These are phyloP conservation scores for Craterostigma plantagineum DNA, from an alignment of 257 asterid species.

Conservation along the genomic window DNA sequence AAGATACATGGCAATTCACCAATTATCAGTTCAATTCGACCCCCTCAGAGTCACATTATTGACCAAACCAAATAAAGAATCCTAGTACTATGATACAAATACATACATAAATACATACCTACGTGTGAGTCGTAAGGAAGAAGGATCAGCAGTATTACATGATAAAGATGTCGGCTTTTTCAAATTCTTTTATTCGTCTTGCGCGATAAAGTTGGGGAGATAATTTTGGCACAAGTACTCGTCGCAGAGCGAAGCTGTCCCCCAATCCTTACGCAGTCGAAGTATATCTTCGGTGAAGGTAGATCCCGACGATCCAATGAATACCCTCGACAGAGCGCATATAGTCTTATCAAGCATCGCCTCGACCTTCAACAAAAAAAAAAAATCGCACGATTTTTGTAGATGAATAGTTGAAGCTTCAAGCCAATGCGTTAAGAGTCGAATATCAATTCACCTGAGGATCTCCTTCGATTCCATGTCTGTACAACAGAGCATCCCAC, in stretches of 20 bases:
- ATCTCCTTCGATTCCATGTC: slow-evolving; percentile 75
- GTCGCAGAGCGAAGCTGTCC: slow-evolving; percentile 71
- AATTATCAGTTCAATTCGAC: too few relatives aligned
- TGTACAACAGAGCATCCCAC: slow-evolving; percentile 90
- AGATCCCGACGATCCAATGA: slow-evolving; percentile 83
- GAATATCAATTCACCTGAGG: slow-evolving; percentile 43
- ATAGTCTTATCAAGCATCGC: slow-evolving; percentile 97
- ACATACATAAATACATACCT: too few relatives aligned
- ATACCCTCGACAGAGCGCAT: slow-evolving; percentile 74
- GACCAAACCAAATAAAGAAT: too few relatives aligned
- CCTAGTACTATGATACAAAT: too few relatives aligned
- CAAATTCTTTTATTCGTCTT: slow-evolving; percentile 29
- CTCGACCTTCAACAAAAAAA: slow-evolving; percentile 55
- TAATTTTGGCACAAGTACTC: slow-evolving; percentile 77
- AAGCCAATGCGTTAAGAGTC: too few relatives aligned
- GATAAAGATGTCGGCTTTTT: too few relatives aligned
- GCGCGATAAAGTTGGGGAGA: slow-evolving; percentile 71
- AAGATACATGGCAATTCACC: too few relatives aligned
- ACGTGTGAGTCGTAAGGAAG: too few relatives aligned
- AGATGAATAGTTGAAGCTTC: too few relatives aligned
- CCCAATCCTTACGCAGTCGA: slow-evolving; percentile 91
- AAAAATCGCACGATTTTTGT: neutral
- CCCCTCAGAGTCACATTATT: too few relatives aligned
- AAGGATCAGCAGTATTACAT: too few relatives aligned
- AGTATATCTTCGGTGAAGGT: slow-evolving; percentile 91